Percentiles rank a stretch among this genome's conserved stretches.
These are phyloP conservation scores for Pseudogymnoascus sp. DNA, from an alignment of 2,329 filamentous ascomycete species.

Conservation along the genomic window DNA sequence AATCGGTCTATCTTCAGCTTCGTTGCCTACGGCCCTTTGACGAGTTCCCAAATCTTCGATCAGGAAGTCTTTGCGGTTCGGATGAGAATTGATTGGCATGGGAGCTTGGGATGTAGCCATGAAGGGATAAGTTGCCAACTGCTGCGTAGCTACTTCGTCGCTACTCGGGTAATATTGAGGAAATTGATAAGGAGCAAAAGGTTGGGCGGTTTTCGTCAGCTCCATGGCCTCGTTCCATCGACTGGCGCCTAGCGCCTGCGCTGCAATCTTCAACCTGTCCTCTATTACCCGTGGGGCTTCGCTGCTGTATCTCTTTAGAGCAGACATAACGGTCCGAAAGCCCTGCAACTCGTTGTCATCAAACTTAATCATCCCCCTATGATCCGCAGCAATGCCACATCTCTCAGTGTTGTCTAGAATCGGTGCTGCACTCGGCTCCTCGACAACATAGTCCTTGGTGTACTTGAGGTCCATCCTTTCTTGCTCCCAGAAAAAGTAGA, in stretches of 20 bases:
- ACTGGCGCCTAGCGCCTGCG: not conserved
- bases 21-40: not conserved
- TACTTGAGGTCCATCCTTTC: conserved; percentile 30
- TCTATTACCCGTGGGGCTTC: not conserved
- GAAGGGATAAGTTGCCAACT: not conserved
- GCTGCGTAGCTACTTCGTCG: not conserved
- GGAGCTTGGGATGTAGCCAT: not conserved
- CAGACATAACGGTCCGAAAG: not conserved
- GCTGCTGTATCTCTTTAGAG: not conserved
- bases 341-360: not conserved
- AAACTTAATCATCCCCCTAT: conserved; percentile 11
- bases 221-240: not conserved
- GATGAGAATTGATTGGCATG: not conserved
- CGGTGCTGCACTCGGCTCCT: conserved; percentile 59
- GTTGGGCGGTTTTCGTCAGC: not conserved
- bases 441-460: conserved; percentile 52
- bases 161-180: not conserved
- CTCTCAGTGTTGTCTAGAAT: conserved; percentile 33
- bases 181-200: not conserved
- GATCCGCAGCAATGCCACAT: conserved; percentile 24
- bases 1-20: not conserved
- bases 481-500: conserved; percentile 36
- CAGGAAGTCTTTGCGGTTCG: not conserved
- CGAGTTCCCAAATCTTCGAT: not conserved
- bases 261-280: not conserved